Base-by-base conservation (phyloP, 768 basidiomycete species). In the Rhodotorula sphaerocarpa region DNA sequence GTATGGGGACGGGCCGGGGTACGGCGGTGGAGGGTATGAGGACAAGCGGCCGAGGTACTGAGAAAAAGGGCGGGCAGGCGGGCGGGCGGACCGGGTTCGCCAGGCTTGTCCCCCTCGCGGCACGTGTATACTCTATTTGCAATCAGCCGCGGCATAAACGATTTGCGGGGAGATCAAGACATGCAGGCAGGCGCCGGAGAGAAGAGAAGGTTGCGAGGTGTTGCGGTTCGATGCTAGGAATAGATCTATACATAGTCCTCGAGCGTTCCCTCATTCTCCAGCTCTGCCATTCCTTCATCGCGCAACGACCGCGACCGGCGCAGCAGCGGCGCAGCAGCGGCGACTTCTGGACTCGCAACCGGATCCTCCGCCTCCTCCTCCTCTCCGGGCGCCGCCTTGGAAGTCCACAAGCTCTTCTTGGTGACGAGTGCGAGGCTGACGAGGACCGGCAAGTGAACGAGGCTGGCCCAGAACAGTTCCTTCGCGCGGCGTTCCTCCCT, bases 371-470 rank as follows among this genome's bases (percentile, higher is more conserved):
- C 12, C 57, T 31, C 51, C 50, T 55, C 59, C 33, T 25, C 39
- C 33, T 60, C 57, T 7, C n/a, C 63, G 20, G 33, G 39, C 3
- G n/a, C 57, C 15, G 15, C 48, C 12, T n/a, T 21, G 10, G 36
- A 39, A 39, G 31, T 57, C 43, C 66, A 65, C 70, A 87, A 78
- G 1, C 87, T 86, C 71, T 85, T 83, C 77, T 96, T 96, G 76
- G 93, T 90, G 58, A 87, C 78, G 88, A 99, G 90, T 87, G 92
- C 90, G 69, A 97, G 78, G 5, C 84, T 90, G 65, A 97, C 79
- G 10, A 96, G 78, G 10, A 86, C 85, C 0, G 93, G 93, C 45
- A 97, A 74, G 77, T 91, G 91, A 86, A 90, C 90, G 67, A 97
- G 74, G 73, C 84, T 84, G 59, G 86, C 82, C 68, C 86, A 84